A percentile compares a stretch with the other conserved stretches of the same genome.
Evolutionary conservation across 2,329 filamentous ascomycete genomes (phyloP).

Genomic region (Ceratocystiopsis sp.): DNA sequence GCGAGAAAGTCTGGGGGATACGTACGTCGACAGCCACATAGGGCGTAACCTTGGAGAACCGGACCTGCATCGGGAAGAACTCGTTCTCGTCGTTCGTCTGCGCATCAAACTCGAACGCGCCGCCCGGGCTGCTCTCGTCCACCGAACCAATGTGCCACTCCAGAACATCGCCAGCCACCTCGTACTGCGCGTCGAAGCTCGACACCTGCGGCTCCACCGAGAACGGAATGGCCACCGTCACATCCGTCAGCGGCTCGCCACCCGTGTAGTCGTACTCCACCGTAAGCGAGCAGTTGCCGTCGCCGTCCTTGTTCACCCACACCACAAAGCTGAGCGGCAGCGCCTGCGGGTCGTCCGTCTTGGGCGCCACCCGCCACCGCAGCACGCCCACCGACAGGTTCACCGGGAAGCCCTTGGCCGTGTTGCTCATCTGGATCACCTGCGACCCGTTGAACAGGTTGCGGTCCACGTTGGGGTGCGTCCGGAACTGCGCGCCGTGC

Average conservation of each 20-base stretch:
- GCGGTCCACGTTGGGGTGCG: slow-evolving; percentile 93
- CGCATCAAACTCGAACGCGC: slow-evolving; percentile 91
- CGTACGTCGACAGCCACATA: slow-evolving; percentile 90
- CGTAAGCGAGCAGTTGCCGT: slow-evolving; percentile 73
- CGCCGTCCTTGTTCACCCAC: slow-evolving; percentile 81
- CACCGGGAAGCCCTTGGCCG: slow-evolving; percentile 73
- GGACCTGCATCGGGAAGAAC: slow-evolving; percentile 94
- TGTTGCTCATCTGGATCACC: slow-evolving; percentile 78
- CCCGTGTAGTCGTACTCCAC: slow-evolving; percentile 91
- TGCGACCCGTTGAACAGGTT: slow-evolving; percentile 68
- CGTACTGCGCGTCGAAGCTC: slow-evolving; percentile 87
- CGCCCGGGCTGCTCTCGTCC: slow-evolving; percentile 63
- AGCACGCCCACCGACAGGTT: slow-evolving; percentile 90
- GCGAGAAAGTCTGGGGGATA: slow-evolving; percentile 11
- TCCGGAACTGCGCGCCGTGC: slow-evolving; percentile 79
- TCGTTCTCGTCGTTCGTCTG: slow-evolving; percentile 76
- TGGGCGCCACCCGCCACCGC: slow-evolving; percentile 76
- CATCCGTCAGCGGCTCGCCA: slow-evolving; percentile 61
- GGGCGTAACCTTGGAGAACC: slow-evolving; percentile 71
- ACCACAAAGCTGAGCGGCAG: slow-evolving; percentile 93
- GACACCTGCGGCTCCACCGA: slow-evolving; percentile 73
- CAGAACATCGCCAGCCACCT: slow-evolving; percentile 79
- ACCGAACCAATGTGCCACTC: slow-evolving; percentile 89
- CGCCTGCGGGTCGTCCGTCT: slow-evolving; percentile 60
- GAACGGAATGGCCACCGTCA: slow-evolving; percentile 78